phyloP scores from a whole-genome alignment of 2,329 filamentous ascomycete genomes.

The Fusarium anguioides region DNA sequence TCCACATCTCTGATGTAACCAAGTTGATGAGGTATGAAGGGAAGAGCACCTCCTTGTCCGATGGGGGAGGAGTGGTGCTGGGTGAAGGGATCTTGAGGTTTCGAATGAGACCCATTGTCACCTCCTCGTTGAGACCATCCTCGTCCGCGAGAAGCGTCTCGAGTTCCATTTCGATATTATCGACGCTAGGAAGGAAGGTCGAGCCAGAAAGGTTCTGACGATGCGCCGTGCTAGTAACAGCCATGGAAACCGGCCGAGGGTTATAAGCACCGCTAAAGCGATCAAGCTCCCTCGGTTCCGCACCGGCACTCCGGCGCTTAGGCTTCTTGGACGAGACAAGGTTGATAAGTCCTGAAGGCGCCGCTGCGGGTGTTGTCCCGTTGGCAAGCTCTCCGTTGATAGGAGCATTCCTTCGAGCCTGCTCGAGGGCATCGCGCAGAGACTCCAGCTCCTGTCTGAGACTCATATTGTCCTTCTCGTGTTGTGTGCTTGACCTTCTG shows the following conservation, averaged over 20 bases:
- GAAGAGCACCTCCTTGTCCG: constrained; percentile 98
- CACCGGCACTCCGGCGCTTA: constrained; percentile 91
- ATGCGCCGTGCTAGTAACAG: constrained; percentile 74
- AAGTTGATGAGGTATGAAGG: constrained; percentile 98
- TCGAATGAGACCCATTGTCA: constrained; percentile 93
- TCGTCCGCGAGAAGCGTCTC: constrained; percentile 95
- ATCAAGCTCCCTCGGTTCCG: constrained; percentile 85
- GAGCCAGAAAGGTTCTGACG: constrained; percentile 79
- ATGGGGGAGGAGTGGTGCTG: constrained; percentile 86
- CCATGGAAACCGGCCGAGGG: constrained; percentile 96
- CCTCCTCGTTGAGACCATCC: constrained; percentile 95
- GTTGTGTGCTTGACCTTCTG: constrained; percentile 77
- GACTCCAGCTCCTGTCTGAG: constrained; percentile 90
- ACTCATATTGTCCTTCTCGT: constrained; percentile 86
- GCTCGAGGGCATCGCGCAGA: constrained; percentile 90
- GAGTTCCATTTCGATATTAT: constrained; percentile 94
- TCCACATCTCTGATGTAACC: constrained; percentile 99
- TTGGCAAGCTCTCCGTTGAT: constrained; percentile 71
- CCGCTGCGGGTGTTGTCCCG: constrained; percentile 56
- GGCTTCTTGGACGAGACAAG: constrained; percentile 97
- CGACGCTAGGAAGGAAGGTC: constrained; percentile 81
- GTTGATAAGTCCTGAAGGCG: constrained; percentile 87
- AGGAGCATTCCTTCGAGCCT: constrained; percentile 82
- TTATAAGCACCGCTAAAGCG: constrained; percentile 94
- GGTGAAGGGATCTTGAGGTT: constrained; percentile 97